Evolutionary conservation across 2,329 filamentous ascomycete species (phyloP).

Genomic region (Fonsecaea nubica): DNA sequence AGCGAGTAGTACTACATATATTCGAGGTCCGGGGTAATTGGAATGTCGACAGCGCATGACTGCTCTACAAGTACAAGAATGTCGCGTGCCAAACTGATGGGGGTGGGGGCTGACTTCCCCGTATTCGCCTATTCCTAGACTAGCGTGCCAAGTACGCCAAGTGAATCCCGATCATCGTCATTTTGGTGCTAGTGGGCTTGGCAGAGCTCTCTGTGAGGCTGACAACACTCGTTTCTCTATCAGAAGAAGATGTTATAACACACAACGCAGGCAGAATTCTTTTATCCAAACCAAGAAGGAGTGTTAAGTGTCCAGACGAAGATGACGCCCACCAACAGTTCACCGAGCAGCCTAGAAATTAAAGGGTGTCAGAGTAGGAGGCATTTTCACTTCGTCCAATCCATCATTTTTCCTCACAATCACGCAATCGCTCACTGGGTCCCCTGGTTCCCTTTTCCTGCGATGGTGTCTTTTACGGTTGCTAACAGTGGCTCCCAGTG

Average conservation of each 20-base stretch:
- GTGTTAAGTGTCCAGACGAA: neutral
- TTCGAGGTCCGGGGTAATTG: too few relatives aligned
- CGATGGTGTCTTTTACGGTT: too few relatives aligned
- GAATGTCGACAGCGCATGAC: too few relatives aligned
- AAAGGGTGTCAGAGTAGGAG: neutral
- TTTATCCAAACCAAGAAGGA: neutral
- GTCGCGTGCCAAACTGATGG: neutral
- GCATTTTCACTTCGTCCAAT: constrained; percentile 4
- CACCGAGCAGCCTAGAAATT: neutral
- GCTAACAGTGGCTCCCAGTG: neutral
- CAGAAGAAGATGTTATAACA: neutral
- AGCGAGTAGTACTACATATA: too few relatives aligned
- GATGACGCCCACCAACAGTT: neutral
- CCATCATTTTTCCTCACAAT: constrained; percentile 23
- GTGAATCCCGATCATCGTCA: neutral
- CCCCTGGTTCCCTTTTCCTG: constrained; percentile 1
- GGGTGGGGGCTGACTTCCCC: neutral
- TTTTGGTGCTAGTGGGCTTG: neutral
- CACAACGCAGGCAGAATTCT: neutral
- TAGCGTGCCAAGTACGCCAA: neutral
- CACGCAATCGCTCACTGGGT: constrained; percentile 15
- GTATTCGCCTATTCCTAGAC: neutral
- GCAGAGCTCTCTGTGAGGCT: neutral
- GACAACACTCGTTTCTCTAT: neutral
- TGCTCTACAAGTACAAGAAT: too few relatives aligned